Conservation (phyloP, 306 rosid species). For the Rosa persica region DNA sequence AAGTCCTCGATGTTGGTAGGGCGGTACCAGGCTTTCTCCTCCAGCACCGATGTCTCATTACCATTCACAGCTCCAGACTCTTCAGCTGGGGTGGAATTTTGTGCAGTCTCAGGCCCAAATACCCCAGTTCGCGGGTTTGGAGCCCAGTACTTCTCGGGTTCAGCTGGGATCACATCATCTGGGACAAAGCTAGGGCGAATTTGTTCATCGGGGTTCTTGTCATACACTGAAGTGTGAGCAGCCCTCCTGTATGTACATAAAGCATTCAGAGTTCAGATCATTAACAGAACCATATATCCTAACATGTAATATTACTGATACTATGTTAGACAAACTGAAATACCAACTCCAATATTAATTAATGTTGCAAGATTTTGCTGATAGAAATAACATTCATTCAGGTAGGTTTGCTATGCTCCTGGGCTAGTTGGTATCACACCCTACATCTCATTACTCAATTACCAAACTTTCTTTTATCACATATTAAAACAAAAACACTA, state of each 20-base stretch:
- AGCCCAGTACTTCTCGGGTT: slow-evolving; percentile 73
- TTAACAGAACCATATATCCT: neutral
- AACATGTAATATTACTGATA: neutral
- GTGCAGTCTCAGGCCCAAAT: slow-evolving; percentile 63
- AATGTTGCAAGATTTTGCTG: neutral
- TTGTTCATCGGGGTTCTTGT: slow-evolving; percentile 80
- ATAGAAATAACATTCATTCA: neutral
- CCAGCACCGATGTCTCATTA: slow-evolving; percentile 44
- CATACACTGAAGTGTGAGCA: slow-evolving; percentile 60
- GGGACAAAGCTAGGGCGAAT: slow-evolving; percentile 46
- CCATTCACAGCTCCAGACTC: slow-evolving; percentile 24
- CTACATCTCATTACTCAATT: neutral
- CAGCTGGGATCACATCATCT: slow-evolving; percentile 60
- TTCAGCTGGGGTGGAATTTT: slow-evolving; percentile 14
- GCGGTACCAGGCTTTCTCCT: slow-evolving; percentile 95
- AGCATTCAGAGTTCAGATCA: neutral
- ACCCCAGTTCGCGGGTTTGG: slow-evolving; percentile 93
- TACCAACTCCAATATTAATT: neutral
- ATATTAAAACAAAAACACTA: neutral
- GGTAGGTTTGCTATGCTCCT: neutral
- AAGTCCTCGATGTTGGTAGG: slow-evolving; percentile 83
- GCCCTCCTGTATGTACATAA: slow-evolving; percentile 50
- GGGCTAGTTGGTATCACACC: neutral
- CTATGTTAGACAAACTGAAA: neutral
- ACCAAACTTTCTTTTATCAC: neutral